Conservation (phyloP, 306 rosid species). For the Sechiopsis laciniata region DNA sequence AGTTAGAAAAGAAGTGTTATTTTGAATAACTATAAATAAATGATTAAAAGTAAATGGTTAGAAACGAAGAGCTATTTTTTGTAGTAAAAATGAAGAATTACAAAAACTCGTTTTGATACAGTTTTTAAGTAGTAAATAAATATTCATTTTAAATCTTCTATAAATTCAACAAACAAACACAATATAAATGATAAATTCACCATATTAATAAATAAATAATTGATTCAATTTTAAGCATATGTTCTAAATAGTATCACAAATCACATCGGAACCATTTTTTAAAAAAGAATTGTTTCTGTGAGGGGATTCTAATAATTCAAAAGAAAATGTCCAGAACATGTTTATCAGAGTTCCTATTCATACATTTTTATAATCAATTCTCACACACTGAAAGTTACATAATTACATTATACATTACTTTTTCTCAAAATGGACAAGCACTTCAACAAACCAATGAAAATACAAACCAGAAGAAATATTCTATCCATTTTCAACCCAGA, state of each 20-base stretch:
- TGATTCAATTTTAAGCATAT: neutral
- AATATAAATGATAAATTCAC: neutral
- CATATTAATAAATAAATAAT: neutral
- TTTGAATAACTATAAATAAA: too few species aligned
- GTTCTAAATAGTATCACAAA: neutral
- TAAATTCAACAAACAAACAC: too few species aligned
- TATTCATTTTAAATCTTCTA: too few species aligned
- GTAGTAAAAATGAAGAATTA: too few species aligned
- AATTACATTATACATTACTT: conserved; percentile 11
- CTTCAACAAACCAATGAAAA: conserved; percentile 29
- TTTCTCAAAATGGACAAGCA: conserved; percentile 19
- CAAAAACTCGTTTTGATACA: too few species aligned
- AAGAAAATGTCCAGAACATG: neutral
- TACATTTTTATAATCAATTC: conserved; percentile 9
- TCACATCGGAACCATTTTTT: neutral
- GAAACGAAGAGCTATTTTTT: too few species aligned
- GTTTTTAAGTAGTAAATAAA: too few species aligned
- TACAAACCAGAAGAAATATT: conserved; percentile 36
- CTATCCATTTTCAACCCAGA: conserved; percentile 29
- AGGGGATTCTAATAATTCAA: neutral
- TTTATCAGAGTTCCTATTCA: neutral
- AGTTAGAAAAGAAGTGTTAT: too few species aligned
- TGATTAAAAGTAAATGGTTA: too few species aligned
- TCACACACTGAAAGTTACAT: conserved; percentile 20
- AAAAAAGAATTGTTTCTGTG: neutral